Percentiles rank a stretch among this genome's conserved stretches.
These are phyloP conservation scores for Meira nashicola DNA, from an alignment of 1,284 basidiomycete genomes.

Conservation along the genomic window DNA sequence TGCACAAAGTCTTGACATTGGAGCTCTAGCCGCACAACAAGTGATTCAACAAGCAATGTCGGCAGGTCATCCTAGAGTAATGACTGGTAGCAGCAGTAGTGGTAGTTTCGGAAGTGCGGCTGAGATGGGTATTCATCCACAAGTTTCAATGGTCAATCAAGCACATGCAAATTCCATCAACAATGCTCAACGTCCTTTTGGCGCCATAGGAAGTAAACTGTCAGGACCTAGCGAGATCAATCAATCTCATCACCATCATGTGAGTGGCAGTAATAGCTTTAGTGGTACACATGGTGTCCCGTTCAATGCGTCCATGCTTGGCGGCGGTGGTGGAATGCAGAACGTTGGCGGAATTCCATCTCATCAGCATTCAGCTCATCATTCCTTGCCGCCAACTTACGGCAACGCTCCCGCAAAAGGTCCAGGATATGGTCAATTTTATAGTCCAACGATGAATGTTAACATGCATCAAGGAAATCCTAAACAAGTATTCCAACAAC, in stretches of 20 bases:
- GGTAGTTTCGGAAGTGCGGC: neutral
- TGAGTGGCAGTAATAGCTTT: slow-evolving; percentile 19
- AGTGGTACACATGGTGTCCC: neutral
- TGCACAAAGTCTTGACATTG: slow-evolving; percentile 44
- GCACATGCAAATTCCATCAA: slow-evolving; percentile 10
- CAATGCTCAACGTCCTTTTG: slow-evolving; percentile 22
- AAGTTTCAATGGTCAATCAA: neutral
- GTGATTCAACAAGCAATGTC: slow-evolving; percentile 16
- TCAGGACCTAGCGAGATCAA: neutral
- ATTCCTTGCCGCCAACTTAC: neutral
- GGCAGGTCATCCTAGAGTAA: slow-evolving; percentile 1
- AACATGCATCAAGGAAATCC: neutral
- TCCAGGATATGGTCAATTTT: too few species aligned
- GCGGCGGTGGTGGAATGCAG: neutral
- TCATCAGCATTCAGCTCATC: neutral
- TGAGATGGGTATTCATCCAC: too few species aligned
- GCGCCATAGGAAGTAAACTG: slow-evolving; percentile 22
- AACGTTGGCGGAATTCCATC: neutral
- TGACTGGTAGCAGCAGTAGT: slow-evolving; percentile 10
- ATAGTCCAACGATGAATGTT: too few species aligned
- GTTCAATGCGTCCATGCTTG: neutral
- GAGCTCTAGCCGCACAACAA: slow-evolving; percentile 36
- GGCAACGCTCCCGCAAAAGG: too few species aligned
- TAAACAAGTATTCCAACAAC: slow-evolving; percentile 16
- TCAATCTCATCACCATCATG: slow-evolving; percentile 21